Evolutionary conservation across 805 yeast species (phyloP), one percentile per base, ranked within the genome.

Genomic region (Candida golubevii): DNA sequence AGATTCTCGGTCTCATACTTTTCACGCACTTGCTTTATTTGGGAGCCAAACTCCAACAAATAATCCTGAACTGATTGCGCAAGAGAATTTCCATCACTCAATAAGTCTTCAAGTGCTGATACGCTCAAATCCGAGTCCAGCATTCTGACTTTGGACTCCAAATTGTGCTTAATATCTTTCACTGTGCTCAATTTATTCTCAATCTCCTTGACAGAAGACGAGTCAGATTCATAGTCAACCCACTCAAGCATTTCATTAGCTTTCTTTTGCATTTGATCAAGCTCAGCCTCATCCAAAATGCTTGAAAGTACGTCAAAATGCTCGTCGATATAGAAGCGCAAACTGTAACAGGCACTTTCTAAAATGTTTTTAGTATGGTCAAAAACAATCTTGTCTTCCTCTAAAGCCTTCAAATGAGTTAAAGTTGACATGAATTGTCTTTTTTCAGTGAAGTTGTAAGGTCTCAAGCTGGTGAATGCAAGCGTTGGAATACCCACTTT

Each of bases 151-250:
- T 62, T 68, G 4, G 65, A 57, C 31, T 70, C 67, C 40, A 68
- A 50, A 26, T 52, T 51, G 2, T 43, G 33, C 45, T 53, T 57
- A 36, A 57, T 53, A 3, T 44, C 48, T 0, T 46, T 31, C 6
- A 69, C 39, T 26, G 51, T 53, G n/a, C 49, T 42, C 15, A 57
- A 41, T 49, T 65, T 69, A 8, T 44, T 56, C 36, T 55, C 42
- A 10, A 69, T 48, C 6, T 62, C 66, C 4, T 58, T 57, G 15
- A 58, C 12, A 3, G 62, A 50, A 1, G 85, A 76, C 18, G 66
- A 69, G 42, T 77, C 85, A 32, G 87, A 74, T 13, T 80, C 88
- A 54, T 77, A 79, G 39, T 88, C 95, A 33, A 88, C 66, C 96
- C 96, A 88, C 47, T 84, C 91, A 37, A 85, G 65, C 26, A 71